Percentiles rank a stretch among this genome's conserved stretches.
phyloP scores from a whole-genome alignment of 352 stramenopile genomes.

The Blastocystis sp. region DNA sequence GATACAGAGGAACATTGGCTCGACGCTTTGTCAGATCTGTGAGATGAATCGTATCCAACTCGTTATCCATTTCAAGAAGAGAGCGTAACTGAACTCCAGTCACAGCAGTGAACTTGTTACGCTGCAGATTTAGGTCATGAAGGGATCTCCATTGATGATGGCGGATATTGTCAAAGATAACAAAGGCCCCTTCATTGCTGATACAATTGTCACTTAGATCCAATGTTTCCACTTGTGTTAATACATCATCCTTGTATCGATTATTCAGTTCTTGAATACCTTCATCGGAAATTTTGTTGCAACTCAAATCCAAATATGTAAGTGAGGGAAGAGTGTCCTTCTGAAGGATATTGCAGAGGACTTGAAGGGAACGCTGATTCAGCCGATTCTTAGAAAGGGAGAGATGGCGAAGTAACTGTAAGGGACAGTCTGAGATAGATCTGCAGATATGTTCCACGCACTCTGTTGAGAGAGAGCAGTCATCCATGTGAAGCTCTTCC shows the following conservation, averaged over 20 bases:
- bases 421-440: constrained; percentile 1
- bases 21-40: constrained; percentile 56
- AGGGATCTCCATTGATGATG: constrained; percentile 12
- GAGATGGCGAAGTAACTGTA: constrained; percentile 5
- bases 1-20: constrained; percentile 14
- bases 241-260: not conserved
- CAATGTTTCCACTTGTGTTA: constrained; percentile 73
- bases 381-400: constrained; percentile 29
- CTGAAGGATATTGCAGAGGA: constrained; percentile 10
- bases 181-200: constrained; percentile 74
- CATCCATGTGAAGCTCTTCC: constrained; percentile 11
- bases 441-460: constrained; percentile 21
- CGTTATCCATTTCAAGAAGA: constrained; percentile 62
- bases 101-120: constrained; percentile 53
- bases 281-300: constrained; percentile 25
- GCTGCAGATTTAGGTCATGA: constrained; percentile 35
- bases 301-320: constrained; percentile 14
- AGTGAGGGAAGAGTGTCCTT: constrained; percentile 27
- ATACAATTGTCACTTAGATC: constrained; percentile 76
- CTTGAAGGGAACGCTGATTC: not conserved
- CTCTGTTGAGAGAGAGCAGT: constrained; percentile 15
- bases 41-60: constrained; percentile 59
- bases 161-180: constrained; percentile 70
- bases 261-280: constrained; percentile 32
- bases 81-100: constrained; percentile 54